Base-by-base conservation (phyloP, 208 protist species). In the Trypanosoma grayi region DNA sequence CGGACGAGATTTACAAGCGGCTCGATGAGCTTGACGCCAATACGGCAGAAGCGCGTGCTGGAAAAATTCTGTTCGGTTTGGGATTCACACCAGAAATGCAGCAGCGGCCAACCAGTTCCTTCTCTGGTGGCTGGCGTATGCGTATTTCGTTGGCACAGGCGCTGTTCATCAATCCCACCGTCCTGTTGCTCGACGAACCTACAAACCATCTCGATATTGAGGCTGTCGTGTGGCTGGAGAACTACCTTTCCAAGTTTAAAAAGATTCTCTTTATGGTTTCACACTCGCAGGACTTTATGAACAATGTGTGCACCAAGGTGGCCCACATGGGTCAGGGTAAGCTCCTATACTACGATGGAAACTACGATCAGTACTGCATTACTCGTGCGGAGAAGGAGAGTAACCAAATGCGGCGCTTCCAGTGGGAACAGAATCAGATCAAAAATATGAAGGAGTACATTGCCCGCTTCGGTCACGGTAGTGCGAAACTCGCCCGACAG, bases 111-210 rank as follows among this genome's bases (percentile, higher is more conserved):
- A 94, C 87, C 10, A 87, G 77, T 40, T 81, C 79, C 4, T 94
- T 94, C 67, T 98, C 92, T 39, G 98, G 98, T 78, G 98, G 98
- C 41, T 99, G 98, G 97, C 79, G 98, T 44, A 99, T 99, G 98
- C 91, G 98, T 44, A 94, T 99, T 44, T 96, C 97, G 14, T 86
- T 99, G 5, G 95, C 97, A 1, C 89, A 94, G 65, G 97, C 95
- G 4, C 85, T 99, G 18, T 98, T 99, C 70, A 86, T 97, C 33
- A 79, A 84, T 65, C 97, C 97, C 27, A 92, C 90, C 0, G 71
- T 98, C 25, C 74, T 99, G 7, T 67, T 99, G n/a, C 87, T 98
- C 18, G 97, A 99, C 60, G 98, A 99, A 80, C 97, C 97, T 16
- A 99, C 98, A 16, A 99, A 99, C 74, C 95, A 98, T 78, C 72